Base-by-base conservation (phyloP, 768 basidiomycete species). In the Suillus luteus region DNA sequence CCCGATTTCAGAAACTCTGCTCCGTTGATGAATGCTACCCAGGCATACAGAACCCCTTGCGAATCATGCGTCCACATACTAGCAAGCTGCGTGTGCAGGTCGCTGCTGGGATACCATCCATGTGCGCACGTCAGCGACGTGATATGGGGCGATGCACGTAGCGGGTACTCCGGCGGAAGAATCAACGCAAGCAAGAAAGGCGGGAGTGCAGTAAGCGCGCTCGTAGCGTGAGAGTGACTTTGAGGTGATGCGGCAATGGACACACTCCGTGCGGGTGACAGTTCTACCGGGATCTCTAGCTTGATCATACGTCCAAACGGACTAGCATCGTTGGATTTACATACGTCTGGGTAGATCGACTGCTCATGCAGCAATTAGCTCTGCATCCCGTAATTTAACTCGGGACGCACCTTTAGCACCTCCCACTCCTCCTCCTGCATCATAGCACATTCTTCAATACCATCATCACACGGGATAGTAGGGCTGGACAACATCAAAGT, bases 301-400 rank as follows among this genome's bases (percentile, higher is more conserved):
- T 82, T 86, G 49, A 89, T 64, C 5, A 71, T 66, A 1, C 78
- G 79, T 59, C 79, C 73, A 1, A 67, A 55, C 37, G 72, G 68
- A 27, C 73, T 73, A 55, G 77, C 72, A 37, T 74, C 70, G 57
- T 77, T 82, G 6, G 85, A 82, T 44, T 89, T 66, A 70, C 80
- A 91, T 49, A 76, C 72, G 70, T 91, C 88, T 43, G 91, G 91
- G 71, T 87, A 90, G 52, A 92, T 92, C n/a, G 91, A 86, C 91
- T 92, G 66, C 10, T 24, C 37, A 11, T 48, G 27, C 14, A 57
- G 33, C 33, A 24, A 38, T 41, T 43, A 11, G 11, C 19, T 46
- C 17, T 12, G 65, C 55, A 62, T 69, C 54, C 43, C 38, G 44
- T 15, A 55, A 12, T 43, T 3, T 58, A 60, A 55, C 65, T 44